Conservation (phyloP, 805 yeast species). For the Danielia oregonensis region DNA sequence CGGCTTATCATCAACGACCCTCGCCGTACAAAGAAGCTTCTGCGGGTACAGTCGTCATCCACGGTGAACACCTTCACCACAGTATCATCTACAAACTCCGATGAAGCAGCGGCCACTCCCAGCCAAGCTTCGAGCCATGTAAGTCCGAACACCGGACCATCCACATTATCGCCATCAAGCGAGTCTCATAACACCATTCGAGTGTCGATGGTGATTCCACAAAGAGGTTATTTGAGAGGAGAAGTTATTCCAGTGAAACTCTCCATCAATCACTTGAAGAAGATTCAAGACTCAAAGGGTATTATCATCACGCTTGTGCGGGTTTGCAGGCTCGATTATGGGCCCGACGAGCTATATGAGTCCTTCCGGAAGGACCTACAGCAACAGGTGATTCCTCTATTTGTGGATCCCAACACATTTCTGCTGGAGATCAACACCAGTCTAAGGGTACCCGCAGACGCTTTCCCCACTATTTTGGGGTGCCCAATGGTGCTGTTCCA, state of each 20-base stretch:
- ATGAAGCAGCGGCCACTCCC: constrained; percentile 6
- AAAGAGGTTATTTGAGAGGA: constrained; percentile 73
- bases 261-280: constrained; percentile 63
- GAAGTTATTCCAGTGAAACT: constrained; percentile 74
- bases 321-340: constrained; percentile 62
- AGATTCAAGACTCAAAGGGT: constrained; percentile 66
- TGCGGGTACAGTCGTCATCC: constrained; percentile 35
- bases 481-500: constrained; percentile 74
- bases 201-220: constrained; percentile 39
- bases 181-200: constrained; percentile 24
- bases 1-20: constrained; percentile 60
- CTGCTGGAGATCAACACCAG: constrained; percentile 57
- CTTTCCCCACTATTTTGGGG: constrained; percentile 78
- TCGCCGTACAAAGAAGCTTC: constrained; percentile 19
- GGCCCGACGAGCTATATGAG: constrained; percentile 58
- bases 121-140: background rate
- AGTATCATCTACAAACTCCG: constrained; percentile 30
- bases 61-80: constrained; percentile 31
- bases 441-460: constrained; percentile 75
- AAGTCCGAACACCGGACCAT: background rate
- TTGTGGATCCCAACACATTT: constrained; percentile 65
- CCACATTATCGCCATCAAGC: background rate
- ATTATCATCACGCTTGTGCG: constrained; percentile 76
- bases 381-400: constrained; percentile 73
- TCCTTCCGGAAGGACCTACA: constrained; percentile 80